Base-by-base conservation (phyloP, 441 rosid genomes). In the Macaranga tanarius region DNA sequence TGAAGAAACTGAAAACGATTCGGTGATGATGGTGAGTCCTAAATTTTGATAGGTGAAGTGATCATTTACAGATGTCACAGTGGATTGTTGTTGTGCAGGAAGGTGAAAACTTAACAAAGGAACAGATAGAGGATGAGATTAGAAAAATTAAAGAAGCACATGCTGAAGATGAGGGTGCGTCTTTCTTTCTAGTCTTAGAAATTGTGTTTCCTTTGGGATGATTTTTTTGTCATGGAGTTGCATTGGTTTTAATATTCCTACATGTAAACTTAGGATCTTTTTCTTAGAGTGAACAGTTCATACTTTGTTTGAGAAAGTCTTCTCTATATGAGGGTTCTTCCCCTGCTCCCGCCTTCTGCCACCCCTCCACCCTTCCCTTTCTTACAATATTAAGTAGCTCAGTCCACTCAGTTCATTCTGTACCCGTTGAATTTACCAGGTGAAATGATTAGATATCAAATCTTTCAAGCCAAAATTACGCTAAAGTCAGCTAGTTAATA, bases 121-220 rank as follows among this genome's bases (percentile, higher is more conserved):
- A 95, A 73, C 98, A 92, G 72, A 83, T 90, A 71, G 91, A 89
- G 81, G 91, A 87, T 47, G 95, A 92, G 73, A 89, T 92, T 34
- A 84, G 84, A 79, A 91, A 83, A 84, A 85, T 91, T 64, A 95
- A 91, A 84, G 97, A 87, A 78, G 92, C 90, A 34, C 93, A 92
- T 84, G 96, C 96, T 40, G 97, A 88, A 77, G 97, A 95, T 70
- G 96, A 95, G 73, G 98, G 99, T 92, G 87, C 61, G 70, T 80
- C 48, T 65, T 68, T 42, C 42, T 75, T 66, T 61, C 45, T 50
- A 67, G 28, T 71, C 28, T 61, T 15, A 65, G 34, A 23, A 61
- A 19, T 23, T 19, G 11, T 51, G 20, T 31, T 63, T 60, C 17
- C 38, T 64, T 60, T 62, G 22, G 7, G 22, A 13, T 68, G 54